These are phyloP conservation scores for Paraconiothyrium brasiliense DNA, from an alignment of 2,329 filamentous ascomycete species.

Conservation along the genomic window DNA sequence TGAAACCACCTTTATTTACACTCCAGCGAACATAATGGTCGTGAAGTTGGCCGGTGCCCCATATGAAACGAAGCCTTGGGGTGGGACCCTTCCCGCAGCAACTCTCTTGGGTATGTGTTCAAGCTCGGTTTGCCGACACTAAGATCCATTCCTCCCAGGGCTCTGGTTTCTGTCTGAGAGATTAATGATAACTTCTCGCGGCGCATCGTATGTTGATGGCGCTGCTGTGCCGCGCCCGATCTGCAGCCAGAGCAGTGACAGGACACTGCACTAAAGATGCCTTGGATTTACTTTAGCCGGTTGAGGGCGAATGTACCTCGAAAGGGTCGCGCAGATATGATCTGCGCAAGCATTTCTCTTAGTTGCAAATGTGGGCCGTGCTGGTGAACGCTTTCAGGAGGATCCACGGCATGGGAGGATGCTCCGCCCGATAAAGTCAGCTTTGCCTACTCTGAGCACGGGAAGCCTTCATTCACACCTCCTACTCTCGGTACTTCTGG, in stretches of 20 bases:
- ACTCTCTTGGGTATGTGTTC: background rate
- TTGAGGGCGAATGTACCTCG: background rate
- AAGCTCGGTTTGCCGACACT: background rate
- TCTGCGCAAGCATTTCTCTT: conserved; percentile 2
- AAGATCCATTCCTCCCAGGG: background rate
- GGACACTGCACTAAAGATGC: background rate
- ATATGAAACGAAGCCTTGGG: background rate
- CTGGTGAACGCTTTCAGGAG: conserved; percentile 3
- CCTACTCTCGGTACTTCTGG: background rate
- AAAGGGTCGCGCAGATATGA: background rate
- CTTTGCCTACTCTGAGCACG: background rate
- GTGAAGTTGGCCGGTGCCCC: background rate
- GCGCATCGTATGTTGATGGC: background rate
- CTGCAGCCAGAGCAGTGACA: background rate
- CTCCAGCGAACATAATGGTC: background rate
- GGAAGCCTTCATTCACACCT: background rate
- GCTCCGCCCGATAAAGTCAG: background rate
- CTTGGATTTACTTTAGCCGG: background rate
- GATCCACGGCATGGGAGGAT: background rate
- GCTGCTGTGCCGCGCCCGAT: background rate
- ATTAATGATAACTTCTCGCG: background rate
- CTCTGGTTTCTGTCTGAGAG: background rate
- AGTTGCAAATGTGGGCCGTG: background rate
- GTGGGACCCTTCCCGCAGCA: background rate
- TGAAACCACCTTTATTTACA: background rate